Conservation (phyloP, 177 flowering plant genomes). For the Telopea speciosissima region DNA sequence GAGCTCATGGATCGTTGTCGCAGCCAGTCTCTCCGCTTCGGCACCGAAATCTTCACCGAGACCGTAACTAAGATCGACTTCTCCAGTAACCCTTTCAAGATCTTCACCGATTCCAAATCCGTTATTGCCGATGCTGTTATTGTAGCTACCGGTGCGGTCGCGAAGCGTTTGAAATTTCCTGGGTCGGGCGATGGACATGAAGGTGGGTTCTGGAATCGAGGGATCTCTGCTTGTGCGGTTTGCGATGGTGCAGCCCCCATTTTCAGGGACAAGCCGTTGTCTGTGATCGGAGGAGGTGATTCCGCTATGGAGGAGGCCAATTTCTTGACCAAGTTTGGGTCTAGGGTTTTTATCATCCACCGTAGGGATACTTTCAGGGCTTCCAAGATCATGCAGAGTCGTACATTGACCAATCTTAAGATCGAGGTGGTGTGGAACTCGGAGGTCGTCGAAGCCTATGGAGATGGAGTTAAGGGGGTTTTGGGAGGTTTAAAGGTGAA, state of each 20-base stretch:
- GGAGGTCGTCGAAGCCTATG: slow-evolving; percentile 49
- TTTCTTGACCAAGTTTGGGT: slow-evolving; percentile 60
- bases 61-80: slow-evolving; percentile 54
- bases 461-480: slow-evolving; percentile 30
- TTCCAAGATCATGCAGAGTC: slow-evolving; percentile 66
- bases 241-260: slow-evolving; percentile 76
- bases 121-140: slow-evolving; percentile 61
- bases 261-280: slow-evolving; percentile 54
- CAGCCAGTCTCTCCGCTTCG: slow-evolving; percentile 49
- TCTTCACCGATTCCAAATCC: slow-evolving; percentile 34
- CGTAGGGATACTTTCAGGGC: slow-evolving; percentile 61
- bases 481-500: slow-evolving; percentile 62
- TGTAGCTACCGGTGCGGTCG: slow-evolving; percentile 68
- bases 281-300: slow-evolving; percentile 74
- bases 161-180: slow-evolving; percentile 43
- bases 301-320: slow-evolving; percentile 83
- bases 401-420: slow-evolving; percentile 54
- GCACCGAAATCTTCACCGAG: slow-evolving; percentile 52
- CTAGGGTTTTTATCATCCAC: slow-evolving; percentile 57
- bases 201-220: slow-evolving; percentile 57
- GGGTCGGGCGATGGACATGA: slow-evolving; percentile 43
- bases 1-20: slow-evolving; percentile 61
- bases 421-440: slow-evolving; percentile 70
- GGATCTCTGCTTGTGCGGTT: slow-evolving; percentile 77
- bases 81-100: slow-evolving; percentile 38